Conservation (phyloP, 2,329 filamentous ascomycete genomes). For the Cephalotrichum gorgonifer region DNA sequence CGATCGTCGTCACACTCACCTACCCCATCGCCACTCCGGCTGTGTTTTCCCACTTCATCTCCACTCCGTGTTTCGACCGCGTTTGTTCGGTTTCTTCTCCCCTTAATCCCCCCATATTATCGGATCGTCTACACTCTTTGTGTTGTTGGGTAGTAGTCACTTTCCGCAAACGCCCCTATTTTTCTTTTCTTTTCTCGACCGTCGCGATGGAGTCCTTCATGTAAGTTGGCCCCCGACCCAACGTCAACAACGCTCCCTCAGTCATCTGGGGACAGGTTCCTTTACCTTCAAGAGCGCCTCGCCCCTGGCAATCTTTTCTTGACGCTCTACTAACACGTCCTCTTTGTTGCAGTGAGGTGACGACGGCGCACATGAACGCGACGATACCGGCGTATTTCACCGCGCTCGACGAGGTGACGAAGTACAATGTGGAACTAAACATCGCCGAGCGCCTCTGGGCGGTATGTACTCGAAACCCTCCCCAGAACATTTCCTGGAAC, state of each 20-base stretch:
- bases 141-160: not conserved
- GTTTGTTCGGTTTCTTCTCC: not conserved
- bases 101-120: not conserved
- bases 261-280: no score
- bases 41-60: not conserved
- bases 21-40: not conserved
- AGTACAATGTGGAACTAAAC: slow-evolving; percentile 78
- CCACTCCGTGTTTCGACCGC: not conserved
- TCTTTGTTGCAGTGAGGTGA: slow-evolving; percentile 34
- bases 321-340: not conserved
- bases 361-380: slow-evolving; percentile 34
- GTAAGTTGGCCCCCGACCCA: not conserved
- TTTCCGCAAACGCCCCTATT: not conserved
- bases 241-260: no score
- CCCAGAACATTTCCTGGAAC: no score
- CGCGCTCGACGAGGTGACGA: slow-evolving; percentile 53
- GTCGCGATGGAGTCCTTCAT: slow-evolving; percentile 3
- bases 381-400: slow-evolving; percentile 38
- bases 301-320: no score
- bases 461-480: no score
- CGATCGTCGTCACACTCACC: not conserved
- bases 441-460: slow-evolving; percentile 83
- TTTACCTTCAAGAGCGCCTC: no score
- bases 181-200: not conserved
- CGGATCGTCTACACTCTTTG: not conserved